Percentiles rank a stretch among this genome's conserved stretches.
These are phyloP conservation scores for Theobroma grandiflorum DNA, from an alignment of 441 rosid species.

Conservation along the genomic window DNA sequence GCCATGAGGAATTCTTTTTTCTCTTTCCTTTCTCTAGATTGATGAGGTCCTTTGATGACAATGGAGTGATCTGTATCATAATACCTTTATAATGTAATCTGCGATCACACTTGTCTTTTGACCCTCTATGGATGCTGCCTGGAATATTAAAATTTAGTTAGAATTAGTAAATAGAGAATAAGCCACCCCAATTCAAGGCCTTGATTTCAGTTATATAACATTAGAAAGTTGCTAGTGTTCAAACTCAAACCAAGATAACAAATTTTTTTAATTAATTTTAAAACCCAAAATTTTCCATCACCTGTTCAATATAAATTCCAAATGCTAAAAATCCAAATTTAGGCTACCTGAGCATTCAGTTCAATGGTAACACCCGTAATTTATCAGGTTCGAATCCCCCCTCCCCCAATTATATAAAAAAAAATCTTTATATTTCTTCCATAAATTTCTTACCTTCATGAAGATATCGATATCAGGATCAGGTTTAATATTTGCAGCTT, in stretches of 20 bases:
- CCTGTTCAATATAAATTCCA: slow-evolving; percentile 5
- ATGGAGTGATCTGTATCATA: background rate
- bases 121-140: slow-evolving; percentile 41
- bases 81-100: slow-evolving; percentile 46
- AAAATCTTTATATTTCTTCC: background rate
- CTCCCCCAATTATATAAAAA: too few species aligned
- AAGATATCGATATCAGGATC: slow-evolving; percentile 67
- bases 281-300: background rate
- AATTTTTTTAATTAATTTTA: background rate
- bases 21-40: background rate
- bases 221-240: background rate
- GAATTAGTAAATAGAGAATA: background rate
- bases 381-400: too few species aligned
- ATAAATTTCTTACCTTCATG: slow-evolving; percentile 59
- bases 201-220: background rate
- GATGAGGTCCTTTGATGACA: background rate
- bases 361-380: background rate
- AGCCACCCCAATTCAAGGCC: slow-evolving; percentile 10
- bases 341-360: background rate
- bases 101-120: slow-evolving; percentile 37
- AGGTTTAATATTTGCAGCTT: slow-evolving; percentile 55
- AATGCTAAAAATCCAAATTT: background rate
- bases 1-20: background rate
- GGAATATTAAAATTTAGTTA: slow-evolving; percentile 12
- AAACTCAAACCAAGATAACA: background rate